A percentile compares a stretch with the other conserved stretches of the same genome.
These are phyloP conservation scores for Protomyces inundatus DNA, from an alignment of 1,139 yeast species.

Conservation along the genomic window DNA sequence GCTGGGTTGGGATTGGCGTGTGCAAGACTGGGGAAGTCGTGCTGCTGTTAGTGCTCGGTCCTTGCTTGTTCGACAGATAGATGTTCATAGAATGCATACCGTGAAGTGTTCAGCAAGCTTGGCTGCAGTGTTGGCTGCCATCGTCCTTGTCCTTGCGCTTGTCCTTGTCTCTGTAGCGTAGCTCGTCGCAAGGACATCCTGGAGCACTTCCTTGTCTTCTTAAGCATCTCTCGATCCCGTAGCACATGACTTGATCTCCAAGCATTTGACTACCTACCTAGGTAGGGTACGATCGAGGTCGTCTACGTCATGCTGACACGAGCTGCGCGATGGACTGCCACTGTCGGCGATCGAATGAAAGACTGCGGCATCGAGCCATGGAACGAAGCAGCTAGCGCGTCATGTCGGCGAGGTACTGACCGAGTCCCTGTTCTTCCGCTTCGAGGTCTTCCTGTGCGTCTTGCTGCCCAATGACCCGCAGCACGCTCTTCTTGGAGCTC, in stretches of 20 bases:
- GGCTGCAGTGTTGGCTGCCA: conserved; percentile 22
- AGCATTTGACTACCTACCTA: too few relatives aligned
- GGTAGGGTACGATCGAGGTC: background rate
- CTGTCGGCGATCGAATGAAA: too few relatives aligned
- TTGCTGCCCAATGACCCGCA: conserved; percentile 71
- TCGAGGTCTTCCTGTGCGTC: conserved; percentile 53
- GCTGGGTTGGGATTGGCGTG: conserved; percentile 22
- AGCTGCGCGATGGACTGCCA: background rate
- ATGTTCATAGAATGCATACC: background rate
- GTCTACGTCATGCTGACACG: background rate
- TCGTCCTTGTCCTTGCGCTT: background rate
- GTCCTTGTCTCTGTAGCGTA: background rate
- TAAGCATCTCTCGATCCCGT: too few relatives aligned
- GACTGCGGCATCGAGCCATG: background rate
- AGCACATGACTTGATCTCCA: too few relatives aligned
- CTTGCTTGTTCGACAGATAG: background rate
- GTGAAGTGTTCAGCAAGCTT: conserved; percentile 10
- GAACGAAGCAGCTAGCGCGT: background rate
- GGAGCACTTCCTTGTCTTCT: background rate
- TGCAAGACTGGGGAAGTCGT: conserved; percentile 4
- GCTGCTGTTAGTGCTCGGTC: background rate
- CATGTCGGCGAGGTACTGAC: conserved; percentile 14
- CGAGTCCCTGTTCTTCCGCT: conserved; percentile 34
- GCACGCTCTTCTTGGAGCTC: conserved; percentile 71
- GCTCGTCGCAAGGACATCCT: background rate